phyloP scores from a whole-genome alignment of 2,329 filamentous ascomycete species.

The Coniochaeta sp. region DNA sequence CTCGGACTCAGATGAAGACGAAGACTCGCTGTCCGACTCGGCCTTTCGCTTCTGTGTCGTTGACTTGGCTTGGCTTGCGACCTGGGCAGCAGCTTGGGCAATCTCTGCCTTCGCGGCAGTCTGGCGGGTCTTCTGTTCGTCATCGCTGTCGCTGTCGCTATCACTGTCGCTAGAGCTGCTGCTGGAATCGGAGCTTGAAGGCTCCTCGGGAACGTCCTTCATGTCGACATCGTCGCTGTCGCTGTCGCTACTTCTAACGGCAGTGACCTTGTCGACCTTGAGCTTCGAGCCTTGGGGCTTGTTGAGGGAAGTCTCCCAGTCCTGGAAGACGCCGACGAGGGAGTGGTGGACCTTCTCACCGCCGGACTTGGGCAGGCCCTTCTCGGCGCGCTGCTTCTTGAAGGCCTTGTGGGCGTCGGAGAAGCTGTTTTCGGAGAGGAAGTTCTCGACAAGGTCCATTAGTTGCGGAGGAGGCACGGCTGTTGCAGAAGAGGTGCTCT shows the following conservation, averaged over 20 bases:
- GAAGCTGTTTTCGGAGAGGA: conserved; percentile 62
- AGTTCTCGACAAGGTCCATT: conserved; percentile 58
- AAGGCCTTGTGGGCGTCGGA: conserved; percentile 54
- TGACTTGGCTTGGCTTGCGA: conserved; percentile 15
- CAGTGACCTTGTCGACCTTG: conserved; percentile 15
- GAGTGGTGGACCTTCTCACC: conserved; percentile 28
- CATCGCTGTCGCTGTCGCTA: conserved; percentile 16
- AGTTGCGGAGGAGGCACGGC: conserved; percentile 49
- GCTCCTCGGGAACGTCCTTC: conserved; percentile 30
- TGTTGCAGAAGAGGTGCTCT: conserved; percentile 10
- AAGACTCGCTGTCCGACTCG: conserved; percentile 29
- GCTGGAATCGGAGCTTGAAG: conserved; percentile 27
- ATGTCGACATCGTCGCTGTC: conserved; percentile 35
- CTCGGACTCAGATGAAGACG: conserved; percentile 20
- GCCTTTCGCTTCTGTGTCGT: conserved; percentile 52
- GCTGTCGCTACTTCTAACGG: conserved; percentile 22
- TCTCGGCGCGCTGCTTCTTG: conserved; percentile 52
- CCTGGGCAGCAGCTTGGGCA: neutral
- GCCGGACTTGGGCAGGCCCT: conserved; percentile 33
- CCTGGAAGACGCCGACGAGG: conserved; percentile 42
- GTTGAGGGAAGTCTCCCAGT: conserved; percentile 38
- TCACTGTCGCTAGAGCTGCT: conserved; percentile 23
- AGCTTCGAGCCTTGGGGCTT: conserved; percentile 20
- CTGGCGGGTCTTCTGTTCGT: conserved; percentile 12
- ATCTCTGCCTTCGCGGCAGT: conserved; percentile 10